Evolutionary conservation across 805 yeast genomes (phyloP), one percentile per base, ranked within the genome.

Genomic region (Candida stauntonica): DNA sequence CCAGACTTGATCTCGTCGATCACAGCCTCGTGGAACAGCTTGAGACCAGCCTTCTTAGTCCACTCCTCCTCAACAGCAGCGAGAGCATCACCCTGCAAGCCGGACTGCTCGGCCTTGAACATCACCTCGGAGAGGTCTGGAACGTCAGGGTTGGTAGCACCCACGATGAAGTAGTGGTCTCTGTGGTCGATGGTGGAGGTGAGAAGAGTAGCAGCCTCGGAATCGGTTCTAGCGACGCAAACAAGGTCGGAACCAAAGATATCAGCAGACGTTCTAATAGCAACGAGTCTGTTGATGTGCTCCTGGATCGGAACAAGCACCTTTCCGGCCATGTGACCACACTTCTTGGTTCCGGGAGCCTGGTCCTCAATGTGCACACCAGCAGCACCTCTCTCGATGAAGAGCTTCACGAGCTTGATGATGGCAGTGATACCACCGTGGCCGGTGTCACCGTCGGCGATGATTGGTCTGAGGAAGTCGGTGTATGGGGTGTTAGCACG

Each of bases 311-410:
- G 98, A 47, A 91, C 96, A 52, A 91, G 78, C 38, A 93, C 97
- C 67, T 93, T 87, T 55, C 98, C 98, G 51, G 95, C 97, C 98
- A 91, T 91, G 68, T 91, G 98, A 45, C 98, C 98, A 71, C 98
- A 91, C 70, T 91, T 91, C 67, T 91, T 91, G 55, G 97, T 91
- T 56, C 97, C 96, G 39, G 98, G 96, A 39, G 97, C 96, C 74
- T 91, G 98, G 67, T 91, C 98, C 70, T 91, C 99, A 62, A 91
- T 88, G 64, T 91, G 99, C 57, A 91, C 88, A 60, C 98, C 98
- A 43, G 98, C 97, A 41, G 98, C 99, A 65, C 98, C 98, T 57
- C 94, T 80, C 71, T 91, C 98, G 54, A 91, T 86, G 61, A 91
- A 91, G 79, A 91, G 73, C 72, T 91, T 91, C 57, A 96, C 88